Conservation (phyloP, 768 basidiomycete species). For the Mycena venus region DNA sequence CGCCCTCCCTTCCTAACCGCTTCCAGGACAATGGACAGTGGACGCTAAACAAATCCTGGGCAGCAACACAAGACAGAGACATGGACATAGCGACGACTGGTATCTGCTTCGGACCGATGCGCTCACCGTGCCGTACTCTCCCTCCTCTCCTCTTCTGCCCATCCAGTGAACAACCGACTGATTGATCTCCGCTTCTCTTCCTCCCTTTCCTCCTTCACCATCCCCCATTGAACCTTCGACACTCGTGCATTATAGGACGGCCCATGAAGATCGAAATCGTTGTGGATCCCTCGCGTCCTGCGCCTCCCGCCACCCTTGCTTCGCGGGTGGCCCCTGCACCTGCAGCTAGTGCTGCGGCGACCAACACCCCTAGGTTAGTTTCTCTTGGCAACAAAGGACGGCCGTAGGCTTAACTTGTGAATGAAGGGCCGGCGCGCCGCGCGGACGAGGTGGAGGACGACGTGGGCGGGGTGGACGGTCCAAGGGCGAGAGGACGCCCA, state of each 20-base stretch:
- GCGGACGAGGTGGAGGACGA: constrained; percentile 58
- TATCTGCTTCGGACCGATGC: constrained; percentile 38
- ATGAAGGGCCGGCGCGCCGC: constrained; percentile 43
- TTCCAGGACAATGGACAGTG: constrained; percentile 40
- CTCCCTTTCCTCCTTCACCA: constrained; percentile 50
- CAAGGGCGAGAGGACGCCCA: constrained; percentile 75
- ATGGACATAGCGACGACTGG: constrained; percentile 45
- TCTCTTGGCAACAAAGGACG: neutral
- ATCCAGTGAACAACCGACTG: constrained; percentile 62
- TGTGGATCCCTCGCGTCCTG: constrained; percentile 84
- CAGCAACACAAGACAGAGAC: constrained; percentile 23
- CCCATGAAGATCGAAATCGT: constrained; percentile 99
- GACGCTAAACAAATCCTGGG: neutral
- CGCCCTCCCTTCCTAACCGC: constrained; percentile 41
- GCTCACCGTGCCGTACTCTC: constrained; percentile 53
- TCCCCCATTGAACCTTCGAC: constrained; percentile 48
- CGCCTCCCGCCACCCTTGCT: constrained; percentile 72
- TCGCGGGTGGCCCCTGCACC: constrained; percentile 88
- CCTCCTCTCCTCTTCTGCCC: constrained; percentile 53
- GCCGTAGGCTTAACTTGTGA: neutral
- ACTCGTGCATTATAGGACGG: constrained; percentile 73
- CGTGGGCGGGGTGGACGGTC: constrained; percentile 58
- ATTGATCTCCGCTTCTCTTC: constrained; percentile 56
- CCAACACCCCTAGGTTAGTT: constrained; percentile 48
- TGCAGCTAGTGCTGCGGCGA: constrained; percentile 51